phyloP scores from a whole-genome alignment of 495 filamentous ascomycete genomes.

The Neurospora tetrasperma region DNA sequence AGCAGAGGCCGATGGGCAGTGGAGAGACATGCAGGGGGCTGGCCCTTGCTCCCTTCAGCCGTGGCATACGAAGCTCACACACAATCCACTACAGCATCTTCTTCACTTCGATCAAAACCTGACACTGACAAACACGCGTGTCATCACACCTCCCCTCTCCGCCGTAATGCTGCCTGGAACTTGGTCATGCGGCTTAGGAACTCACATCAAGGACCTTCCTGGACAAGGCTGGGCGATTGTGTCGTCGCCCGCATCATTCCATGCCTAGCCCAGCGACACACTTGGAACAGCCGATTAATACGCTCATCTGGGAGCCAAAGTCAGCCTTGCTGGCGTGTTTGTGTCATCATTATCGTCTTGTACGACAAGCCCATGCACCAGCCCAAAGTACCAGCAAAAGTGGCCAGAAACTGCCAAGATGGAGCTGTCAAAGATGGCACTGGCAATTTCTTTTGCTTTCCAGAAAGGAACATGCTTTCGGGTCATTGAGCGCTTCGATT shows the following conservation, averaged over 20 bases:
- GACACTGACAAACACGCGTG: not conserved
- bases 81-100: not conserved
- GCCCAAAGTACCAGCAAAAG: not conserved
- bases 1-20: not conserved
- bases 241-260: not conserved
- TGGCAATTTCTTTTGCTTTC: not conserved
- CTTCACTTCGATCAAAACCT: not conserved
- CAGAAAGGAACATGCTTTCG: not conserved
- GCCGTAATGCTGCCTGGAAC: not conserved
- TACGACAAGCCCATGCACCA: not conserved
- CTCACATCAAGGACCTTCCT: not conserved
- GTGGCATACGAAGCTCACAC: not conserved
- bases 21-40: not conserved
- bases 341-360: not conserved
- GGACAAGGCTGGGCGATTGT: not conserved
- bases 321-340: not conserved
- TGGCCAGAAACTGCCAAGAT: not conserved
- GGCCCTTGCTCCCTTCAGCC: not conserved
- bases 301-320: not conserved
- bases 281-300: not conserved
- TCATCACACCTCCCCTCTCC: not conserved
- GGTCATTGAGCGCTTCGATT: not conserved
- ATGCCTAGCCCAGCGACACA: not conserved
- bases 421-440: not conserved
- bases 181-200: not conserved